phyloP scores from a whole-genome alignment of 352 stramenopile species.

The Phytophthora pluvialis region DNA sequence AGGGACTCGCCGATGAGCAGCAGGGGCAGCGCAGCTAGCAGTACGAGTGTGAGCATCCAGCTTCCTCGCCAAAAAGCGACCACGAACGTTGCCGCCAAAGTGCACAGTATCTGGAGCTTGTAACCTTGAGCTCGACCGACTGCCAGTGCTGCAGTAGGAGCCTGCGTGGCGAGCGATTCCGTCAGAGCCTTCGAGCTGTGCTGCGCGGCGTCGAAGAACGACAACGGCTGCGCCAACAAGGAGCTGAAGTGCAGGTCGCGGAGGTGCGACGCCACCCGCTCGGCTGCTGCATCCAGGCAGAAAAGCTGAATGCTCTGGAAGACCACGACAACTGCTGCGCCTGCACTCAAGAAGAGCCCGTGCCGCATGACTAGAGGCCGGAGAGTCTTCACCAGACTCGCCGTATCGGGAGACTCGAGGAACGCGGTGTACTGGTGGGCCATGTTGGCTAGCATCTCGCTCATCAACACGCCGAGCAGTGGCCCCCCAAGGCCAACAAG shows the following conservation, averaged over 20 bases:
- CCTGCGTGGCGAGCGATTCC: conserved; percentile 58
- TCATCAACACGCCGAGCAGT: conserved; percentile 39
- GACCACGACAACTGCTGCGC: conserved; percentile 35
- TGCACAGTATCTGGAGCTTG: conserved; percentile 51
- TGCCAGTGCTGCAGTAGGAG: conserved; percentile 46
- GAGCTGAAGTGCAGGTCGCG: conserved; percentile 57
- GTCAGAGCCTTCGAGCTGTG: conserved; percentile 60
- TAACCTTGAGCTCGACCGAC: conserved; percentile 53
- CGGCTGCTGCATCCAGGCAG: conserved; percentile 54
- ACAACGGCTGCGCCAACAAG: conserved; percentile 52
- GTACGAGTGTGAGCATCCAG: conserved; percentile 69
- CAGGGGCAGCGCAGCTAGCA: conserved; percentile 63
- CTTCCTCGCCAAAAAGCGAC: conserved; percentile 55
- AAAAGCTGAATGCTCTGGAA: conserved; percentile 45
- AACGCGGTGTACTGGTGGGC: conserved; percentile 35
- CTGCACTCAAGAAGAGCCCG: conserved; percentile 43
- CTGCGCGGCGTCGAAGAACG: conserved; percentile 74
- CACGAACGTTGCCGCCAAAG: conserved; percentile 36
- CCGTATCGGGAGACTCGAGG: conserved; percentile 29
- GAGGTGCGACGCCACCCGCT: conserved; percentile 57
- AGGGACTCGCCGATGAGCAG: conserved; percentile 57
- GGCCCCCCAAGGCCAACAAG: conserved; percentile 45
- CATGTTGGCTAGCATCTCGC: conserved; percentile 46
- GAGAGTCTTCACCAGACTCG: conserved; percentile 8
- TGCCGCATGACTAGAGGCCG: conserved; percentile 25